These are phyloP conservation scores for Cardamine resedifolia DNA, from an alignment of 345 rosid genomes.

Conservation along the genomic window DNA sequence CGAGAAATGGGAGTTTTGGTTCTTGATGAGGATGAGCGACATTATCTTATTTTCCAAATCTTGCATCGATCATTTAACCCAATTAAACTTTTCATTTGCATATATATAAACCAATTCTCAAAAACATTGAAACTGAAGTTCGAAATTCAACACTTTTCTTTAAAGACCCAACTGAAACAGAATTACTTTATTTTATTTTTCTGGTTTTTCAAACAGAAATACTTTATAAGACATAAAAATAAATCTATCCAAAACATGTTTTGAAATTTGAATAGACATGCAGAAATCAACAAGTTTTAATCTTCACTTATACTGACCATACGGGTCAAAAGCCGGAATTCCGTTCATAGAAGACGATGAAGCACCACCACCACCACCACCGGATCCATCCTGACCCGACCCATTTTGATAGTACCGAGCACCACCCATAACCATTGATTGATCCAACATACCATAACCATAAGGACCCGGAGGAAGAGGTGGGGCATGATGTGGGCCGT, in stretches of 20 bases:
- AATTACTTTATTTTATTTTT: background rate
- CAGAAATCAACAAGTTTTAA: background rate
- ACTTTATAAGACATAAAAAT: slow-evolving; percentile 9
- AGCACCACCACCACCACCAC: slow-evolving; percentile 15
- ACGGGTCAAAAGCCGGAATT: slow-evolving; percentile 30
- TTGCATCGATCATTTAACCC: too few species aligned
- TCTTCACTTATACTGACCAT: slow-evolving; percentile 37
- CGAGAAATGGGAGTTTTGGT: background rate
- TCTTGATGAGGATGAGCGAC: background rate
- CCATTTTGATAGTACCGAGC: slow-evolving; percentile 33
- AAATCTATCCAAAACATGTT: slow-evolving; percentile 10
- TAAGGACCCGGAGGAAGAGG: slow-evolving; percentile 20
- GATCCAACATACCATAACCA: slow-evolving; percentile 32
- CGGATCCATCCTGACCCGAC: slow-evolving; percentile 35
- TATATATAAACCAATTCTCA: background rate
- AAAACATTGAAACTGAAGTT: background rate
- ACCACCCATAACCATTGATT: slow-evolving; percentile 33
- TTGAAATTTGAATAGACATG: slow-evolving; percentile 5
- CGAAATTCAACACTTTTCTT: background rate
- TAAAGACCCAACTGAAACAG: slow-evolving; percentile 11
- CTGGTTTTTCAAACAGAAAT: background rate
- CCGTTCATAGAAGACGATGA: slow-evolving; percentile 26
- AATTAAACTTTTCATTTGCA: background rate
- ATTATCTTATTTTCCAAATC: too few species aligned
- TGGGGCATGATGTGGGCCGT: slow-evolving; percentile 9